Base-by-base conservation (phyloP, 495 filamentous ascomycete genomes). In the Neurospora sp. region DNA sequence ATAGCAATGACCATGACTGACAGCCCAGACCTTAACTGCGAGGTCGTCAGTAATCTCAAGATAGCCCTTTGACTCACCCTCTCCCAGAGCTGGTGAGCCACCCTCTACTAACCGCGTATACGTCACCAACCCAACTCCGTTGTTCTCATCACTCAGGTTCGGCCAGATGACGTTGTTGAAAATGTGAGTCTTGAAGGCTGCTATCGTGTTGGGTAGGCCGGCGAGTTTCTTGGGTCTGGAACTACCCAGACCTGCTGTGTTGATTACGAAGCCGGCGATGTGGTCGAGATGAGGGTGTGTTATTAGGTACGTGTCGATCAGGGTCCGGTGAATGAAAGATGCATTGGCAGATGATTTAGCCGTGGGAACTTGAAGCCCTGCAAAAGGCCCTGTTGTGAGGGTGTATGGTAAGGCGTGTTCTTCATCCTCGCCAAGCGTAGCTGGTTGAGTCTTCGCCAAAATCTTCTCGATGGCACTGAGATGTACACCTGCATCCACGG, bases 131-230 rank as follows among this genome's bases (percentile, higher is more conserved):
- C 96, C 96, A 34, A 94, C 93, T 17, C 96, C 96, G 39, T 93
- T 93, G 80, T 97, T 94, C 83, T 99, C 96, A 81, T 98, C 94
- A 1, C 94, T 96, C 40, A 99, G 84, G 76, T 99, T 99, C 0
- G 96, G 96, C 96, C 96, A 99, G 70, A 99, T 96, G 62, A 98
- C 81, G 78, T 97, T 94, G 82, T 99, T 99, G 84, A 98, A 99
- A 72, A 99, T 92, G 81, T 99, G 94, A 11, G 86, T 88, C 78
- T 97, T 97, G 79, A 99, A 89, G 4, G 94, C 94, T 17, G 90
- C 85, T 59, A 99, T 93, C 40, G 94, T 95, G 21, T 88, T 90
- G 0, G 94, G 94, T 3, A 98, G 82, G 9, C 92, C 96, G 6
- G 94, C 93, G 11, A 99, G 83, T 28, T 90, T 86, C 79, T 98